Percentiles rank a stretch among this genome's conserved stretches.
Conservation (phyloP, 2,329 filamentous ascomycete species). For the Aspergillus neotritici region DNA sequence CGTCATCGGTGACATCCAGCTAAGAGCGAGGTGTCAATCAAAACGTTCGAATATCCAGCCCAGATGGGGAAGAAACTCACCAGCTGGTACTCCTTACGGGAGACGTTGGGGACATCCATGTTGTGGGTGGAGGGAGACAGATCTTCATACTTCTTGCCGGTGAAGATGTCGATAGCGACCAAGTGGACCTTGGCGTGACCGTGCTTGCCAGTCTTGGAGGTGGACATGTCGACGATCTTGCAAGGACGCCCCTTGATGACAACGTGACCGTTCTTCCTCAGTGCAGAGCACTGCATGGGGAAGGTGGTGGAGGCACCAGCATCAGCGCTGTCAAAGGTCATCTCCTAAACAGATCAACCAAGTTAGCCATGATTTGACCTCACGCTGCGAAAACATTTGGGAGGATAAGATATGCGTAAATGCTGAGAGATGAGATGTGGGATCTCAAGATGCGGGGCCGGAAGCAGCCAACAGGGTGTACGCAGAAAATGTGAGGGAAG, state of each 20-base stretch:
- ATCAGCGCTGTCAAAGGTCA: conserved; percentile 88
- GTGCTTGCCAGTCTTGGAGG: conserved; percentile 99
- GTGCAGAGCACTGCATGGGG: conserved; percentile 99
- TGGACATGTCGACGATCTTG: conserved; percentile 99
- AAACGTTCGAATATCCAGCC: not conserved
- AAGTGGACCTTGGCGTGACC: conserved; percentile 99
- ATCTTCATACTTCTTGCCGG: conserved; percentile 98
- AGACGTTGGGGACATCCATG: conserved; percentile 86
- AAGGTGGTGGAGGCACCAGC: conserved; percentile 90
- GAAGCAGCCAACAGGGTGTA: conserved; percentile 18
- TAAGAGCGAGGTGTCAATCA: conserved; percentile 34
- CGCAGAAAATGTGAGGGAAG: conserved; percentile 19
- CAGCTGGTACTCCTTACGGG: conserved; percentile 85
- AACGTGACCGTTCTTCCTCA: conserved; percentile 99
- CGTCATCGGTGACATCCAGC: conserved; percentile 91
- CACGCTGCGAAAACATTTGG: not conserved
- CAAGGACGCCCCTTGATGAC: conserved; percentile 98
- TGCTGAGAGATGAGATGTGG: conserved; percentile 7
- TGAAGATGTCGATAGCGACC: conserved; percentile 98
- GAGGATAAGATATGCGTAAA: not conserved
- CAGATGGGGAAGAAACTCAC: conserved; percentile 53
- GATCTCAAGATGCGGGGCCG: conserved; percentile 27
- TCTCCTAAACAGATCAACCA: conserved; percentile 48
- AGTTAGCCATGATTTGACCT: not conserved
- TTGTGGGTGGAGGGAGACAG: conserved; percentile 91